A percentile compares a stretch with the other conserved stretches of the same genome.
These are phyloP conservation scores for Aristolochia californica DNA, from an alignment of 164 flowering plant genomes.

Conservation along the genomic window DNA sequence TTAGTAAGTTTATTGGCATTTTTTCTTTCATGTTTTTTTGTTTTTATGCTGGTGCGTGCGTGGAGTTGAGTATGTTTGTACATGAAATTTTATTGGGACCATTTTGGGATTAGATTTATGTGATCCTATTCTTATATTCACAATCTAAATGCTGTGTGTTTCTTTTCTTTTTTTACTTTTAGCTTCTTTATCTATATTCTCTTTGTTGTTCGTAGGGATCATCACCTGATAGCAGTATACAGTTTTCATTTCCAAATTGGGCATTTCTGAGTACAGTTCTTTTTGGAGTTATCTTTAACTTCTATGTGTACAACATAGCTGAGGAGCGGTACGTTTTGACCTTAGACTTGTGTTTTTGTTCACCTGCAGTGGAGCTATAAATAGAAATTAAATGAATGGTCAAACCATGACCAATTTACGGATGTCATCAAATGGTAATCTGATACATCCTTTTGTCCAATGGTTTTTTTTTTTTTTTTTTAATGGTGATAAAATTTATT, in stretches of 20 bases:
- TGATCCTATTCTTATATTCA: not conserved
- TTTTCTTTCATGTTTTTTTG: not conserved
- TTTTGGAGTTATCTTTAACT: constrained; percentile 78
- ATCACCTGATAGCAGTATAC: constrained; percentile 27
- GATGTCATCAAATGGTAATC: too few relatives aligned
- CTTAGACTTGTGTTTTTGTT: not conserved
- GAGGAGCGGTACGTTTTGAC: constrained; percentile 74
- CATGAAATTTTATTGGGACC: not conserved
- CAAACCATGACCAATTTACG: too few relatives aligned
- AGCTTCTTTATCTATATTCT: too few relatives aligned
- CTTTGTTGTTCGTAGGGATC: constrained; percentile 59
- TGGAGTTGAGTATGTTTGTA: too few relatives aligned
- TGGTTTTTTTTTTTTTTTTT: too few relatives aligned
- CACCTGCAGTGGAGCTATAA: not conserved
- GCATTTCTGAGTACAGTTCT: constrained; percentile 59
- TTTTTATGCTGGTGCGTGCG: too few relatives aligned
- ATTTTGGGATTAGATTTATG: not conserved
- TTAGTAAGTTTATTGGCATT: constrained; percentile 42
- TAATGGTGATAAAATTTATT: too few relatives aligned
- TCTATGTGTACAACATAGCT: constrained; percentile 82
- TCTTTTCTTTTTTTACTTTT: too few relatives aligned
- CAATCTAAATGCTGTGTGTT: too few relatives aligned
- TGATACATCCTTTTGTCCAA: too few relatives aligned
- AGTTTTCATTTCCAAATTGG: constrained; percentile 64
- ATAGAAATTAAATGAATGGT: too few relatives aligned